Evolutionary conservation across 2,329 filamentous ascomycete genomes (phyloP), one percentile per base, ranked within the genome.

Genomic region (Cryphonectria nitschkei): DNA sequence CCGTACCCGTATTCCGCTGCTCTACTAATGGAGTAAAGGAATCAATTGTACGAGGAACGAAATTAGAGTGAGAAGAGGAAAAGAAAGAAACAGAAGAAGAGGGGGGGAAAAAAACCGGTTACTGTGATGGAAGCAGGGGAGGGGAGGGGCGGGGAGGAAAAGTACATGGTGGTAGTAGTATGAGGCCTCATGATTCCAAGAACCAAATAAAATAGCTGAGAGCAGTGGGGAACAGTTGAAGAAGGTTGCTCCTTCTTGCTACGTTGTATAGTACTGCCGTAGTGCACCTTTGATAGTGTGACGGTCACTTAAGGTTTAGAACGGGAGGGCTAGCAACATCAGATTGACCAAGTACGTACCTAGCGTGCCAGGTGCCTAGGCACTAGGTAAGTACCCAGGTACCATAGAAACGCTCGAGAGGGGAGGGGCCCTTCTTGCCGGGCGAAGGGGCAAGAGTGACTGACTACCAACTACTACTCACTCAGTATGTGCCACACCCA

Each of bases 151-250:
- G 46, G 46, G 22, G 46, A n/a, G 46, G 46, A 6, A n/a, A 11
- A 50, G 46, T 16, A 22, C 14, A 16, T 16, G 26, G 54, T 16
- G 54, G 26, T 16, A n/a, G 54, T 16, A 32, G 29, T 29, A 58
- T 29, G 54, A 58, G 54, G 54, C 54, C 54, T 58, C 54, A 58
- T 56, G 52, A 29, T 56, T 56, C 26, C 52, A 14, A 29, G n/a
- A n/a, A 29, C 52, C 52, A 26, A 9, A 56, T 56, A 50, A n/a
- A 50, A 29, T 56, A 56, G n/a, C 29, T 16, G 46, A 50, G 46
- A 16, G 52, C 52, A 29, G n/a, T 56, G 52, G 52, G 29, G 14
- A 32, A 58, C 26, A 19, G 26, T 7, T 19, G 26, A 13, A 58
- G 37, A 34, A 58, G 54, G 26, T 58, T 29, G 54, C 54, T 34